Evolutionary conservation across 2,329 filamentous ascomycete genomes (phyloP).

Genomic region (Torrubiella hemipterigena): DNA sequence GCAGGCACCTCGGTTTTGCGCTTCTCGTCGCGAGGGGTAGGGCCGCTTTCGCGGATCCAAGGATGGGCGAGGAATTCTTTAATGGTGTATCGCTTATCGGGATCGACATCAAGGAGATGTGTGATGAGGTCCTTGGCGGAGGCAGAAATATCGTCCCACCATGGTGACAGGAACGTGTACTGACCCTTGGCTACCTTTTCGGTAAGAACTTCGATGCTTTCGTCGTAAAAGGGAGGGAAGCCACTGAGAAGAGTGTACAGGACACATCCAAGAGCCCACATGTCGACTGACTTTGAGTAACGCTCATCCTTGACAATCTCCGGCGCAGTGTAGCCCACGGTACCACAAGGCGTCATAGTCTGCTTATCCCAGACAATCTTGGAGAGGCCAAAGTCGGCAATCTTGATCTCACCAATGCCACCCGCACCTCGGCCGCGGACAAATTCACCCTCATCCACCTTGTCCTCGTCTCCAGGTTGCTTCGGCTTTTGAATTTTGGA

Average conservation of each 20-base stretch:
- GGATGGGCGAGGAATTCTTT: constrained; percentile 87
- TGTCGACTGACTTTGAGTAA: constrained; percentile 97
- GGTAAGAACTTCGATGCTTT: constrained; percentile 91
- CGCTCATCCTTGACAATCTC: constrained; percentile 98
- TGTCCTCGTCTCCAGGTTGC: constrained; percentile 87
- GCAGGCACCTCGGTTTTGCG: constrained; percentile 32
- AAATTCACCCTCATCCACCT: constrained; percentile 93
- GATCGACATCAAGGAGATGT: constrained; percentile 87
- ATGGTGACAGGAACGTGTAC: constrained; percentile 94
- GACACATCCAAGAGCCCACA: constrained; percentile 97
- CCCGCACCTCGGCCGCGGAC: constrained; percentile 69
- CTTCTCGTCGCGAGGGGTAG: constrained; percentile 47
- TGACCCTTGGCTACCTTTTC: constrained; percentile 96
- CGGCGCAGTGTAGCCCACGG: constrained; percentile 92
- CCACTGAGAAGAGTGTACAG: constrained; percentile 94
- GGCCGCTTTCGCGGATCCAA: constrained; percentile 65
- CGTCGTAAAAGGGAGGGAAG: constrained; percentile 97
- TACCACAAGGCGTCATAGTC: constrained; percentile 98
- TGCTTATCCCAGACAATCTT: constrained; percentile 98
- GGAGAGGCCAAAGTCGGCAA: constrained; percentile 93
- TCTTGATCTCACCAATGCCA: constrained; percentile 90
- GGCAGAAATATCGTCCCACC: constrained; percentile 98
- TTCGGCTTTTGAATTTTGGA: constrained; percentile 70
- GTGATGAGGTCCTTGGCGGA: constrained; percentile 88
- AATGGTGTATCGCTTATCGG: constrained; percentile 89